These are phyloP conservation scores for Thalassiosira pacifica DNA, from an alignment of 352 stramenopile genomes.

Conservation along the genomic window DNA sequence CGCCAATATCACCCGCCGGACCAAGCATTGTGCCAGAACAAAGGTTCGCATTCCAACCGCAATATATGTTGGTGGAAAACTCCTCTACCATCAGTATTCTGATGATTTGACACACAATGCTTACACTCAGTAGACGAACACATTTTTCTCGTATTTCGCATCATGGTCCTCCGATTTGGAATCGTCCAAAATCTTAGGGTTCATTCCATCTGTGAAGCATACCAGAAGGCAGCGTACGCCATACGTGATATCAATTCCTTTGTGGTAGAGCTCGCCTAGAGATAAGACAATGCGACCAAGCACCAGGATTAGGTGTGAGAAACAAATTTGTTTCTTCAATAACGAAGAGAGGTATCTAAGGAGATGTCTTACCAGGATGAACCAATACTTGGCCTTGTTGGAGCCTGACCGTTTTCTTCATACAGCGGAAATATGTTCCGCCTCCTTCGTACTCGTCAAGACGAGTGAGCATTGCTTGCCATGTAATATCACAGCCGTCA, in stretches of 20 bases:
- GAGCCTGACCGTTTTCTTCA: slow-evolving; percentile 56
- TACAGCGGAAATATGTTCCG: slow-evolving; percentile 59
- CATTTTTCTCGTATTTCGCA: slow-evolving; percentile 52
- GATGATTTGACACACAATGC: too few relatives aligned
- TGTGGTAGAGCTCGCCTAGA: slow-evolving; percentile 72
- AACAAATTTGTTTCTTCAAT: too few relatives aligned
- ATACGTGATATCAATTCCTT: slow-evolving; percentile 68
- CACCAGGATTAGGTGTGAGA: too few relatives aligned
- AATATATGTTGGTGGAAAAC: too few relatives aligned
- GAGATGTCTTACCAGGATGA: too few relatives aligned
- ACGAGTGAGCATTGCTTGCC: slow-evolving; percentile 55
- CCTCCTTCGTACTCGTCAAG: slow-evolving; percentile 67
- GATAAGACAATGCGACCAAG: too few relatives aligned
- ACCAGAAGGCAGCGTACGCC: slow-evolving; percentile 62
- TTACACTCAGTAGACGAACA: slow-evolving; percentile 30
- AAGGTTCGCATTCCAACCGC: too few relatives aligned
- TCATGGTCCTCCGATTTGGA: slow-evolving; percentile 53
- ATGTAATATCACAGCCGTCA: slow-evolving; percentile 62
- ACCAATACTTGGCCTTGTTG: slow-evolving; percentile 65
- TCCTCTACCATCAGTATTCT: too few relatives aligned
- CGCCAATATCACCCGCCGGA: too few relatives aligned
- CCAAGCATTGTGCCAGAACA: too few relatives aligned
- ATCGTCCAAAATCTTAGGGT: slow-evolving; percentile 60
- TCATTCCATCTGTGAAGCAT: slow-evolving; percentile 71
- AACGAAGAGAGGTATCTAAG: too few relatives aligned